Percentiles rank a stretch among this genome's conserved stretches.
Evolutionary conservation across 2,329 filamentous ascomycete genomes (phyloP).

Genomic region (Orbilia javanica): DNA sequence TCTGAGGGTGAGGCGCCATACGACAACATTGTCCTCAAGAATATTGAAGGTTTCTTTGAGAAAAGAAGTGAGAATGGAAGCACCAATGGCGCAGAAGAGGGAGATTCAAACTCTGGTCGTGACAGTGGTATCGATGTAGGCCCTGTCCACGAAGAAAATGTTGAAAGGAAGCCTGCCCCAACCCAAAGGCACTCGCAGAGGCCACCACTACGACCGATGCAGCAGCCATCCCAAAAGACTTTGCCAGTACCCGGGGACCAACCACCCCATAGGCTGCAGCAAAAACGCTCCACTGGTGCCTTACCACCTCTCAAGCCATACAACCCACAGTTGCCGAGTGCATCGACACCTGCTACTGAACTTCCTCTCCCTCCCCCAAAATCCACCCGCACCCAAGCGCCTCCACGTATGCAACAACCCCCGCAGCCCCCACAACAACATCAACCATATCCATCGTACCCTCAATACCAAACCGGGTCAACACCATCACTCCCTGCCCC

Average conservation of each 20-base stretch:
- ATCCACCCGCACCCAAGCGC: not conserved
- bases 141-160: conserved; percentile 18
- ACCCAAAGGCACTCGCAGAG: not conserved
- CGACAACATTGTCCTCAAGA: conserved; percentile 53
- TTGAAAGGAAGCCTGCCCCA: conserved; percentile 35
- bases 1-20: conserved; percentile 45
- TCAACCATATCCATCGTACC: conserved; percentile 19
- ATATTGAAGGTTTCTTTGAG: conserved; percentile 49
- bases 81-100: conserved; percentile 37
- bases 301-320: conserved; percentile 44
- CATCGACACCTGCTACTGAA: conserved; percentile 19
- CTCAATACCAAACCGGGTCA: conserved; percentile 2
- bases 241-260: not conserved
- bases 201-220: conserved; percentile 8
- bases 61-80: conserved; percentile 35
- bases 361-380: conserved; percentile 27
- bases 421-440: not conserved
- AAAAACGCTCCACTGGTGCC: conserved; percentile 28
- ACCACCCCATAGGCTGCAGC: conserved; percentile 3
- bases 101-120: conserved; percentile 46
- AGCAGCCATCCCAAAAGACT: not conserved
- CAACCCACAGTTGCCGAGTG: conserved; percentile 30
- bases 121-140: conserved; percentile 54
- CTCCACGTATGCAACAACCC: conserved; percentile 16
- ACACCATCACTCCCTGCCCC: not conserved